phyloP scores from a whole-genome alignment of 2,329 filamentous ascomycete species.

The Capronia epimyces region DNA sequence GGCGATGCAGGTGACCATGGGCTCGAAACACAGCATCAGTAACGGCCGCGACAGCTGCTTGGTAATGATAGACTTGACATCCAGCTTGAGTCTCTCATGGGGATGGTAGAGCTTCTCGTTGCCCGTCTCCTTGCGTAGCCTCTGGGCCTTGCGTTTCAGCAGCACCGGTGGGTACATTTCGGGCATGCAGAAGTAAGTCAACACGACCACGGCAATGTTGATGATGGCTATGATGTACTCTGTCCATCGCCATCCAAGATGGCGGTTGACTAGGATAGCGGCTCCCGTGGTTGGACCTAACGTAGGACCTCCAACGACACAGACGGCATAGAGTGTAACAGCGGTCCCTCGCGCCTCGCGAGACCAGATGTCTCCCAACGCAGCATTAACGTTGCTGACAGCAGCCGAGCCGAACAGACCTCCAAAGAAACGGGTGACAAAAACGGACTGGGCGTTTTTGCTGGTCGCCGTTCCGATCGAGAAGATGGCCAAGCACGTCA shows the following conservation, averaged over 20 bases:
- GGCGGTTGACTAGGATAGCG: constrained; percentile 33
- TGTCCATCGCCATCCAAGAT: constrained; percentile 45
- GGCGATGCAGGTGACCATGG: constrained; percentile 44
- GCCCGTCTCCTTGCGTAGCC: constrained; percentile 37
- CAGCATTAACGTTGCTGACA: constrained; percentile 41
- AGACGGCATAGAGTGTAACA: constrained; percentile 38
- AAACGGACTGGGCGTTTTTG: constrained; percentile 35
- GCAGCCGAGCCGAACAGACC: constrained; percentile 44
- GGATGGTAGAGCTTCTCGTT: constrained; percentile 42
- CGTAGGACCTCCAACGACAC: constrained; percentile 40
- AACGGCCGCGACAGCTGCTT: constrained; percentile 42
- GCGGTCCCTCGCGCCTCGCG: constrained; percentile 37
- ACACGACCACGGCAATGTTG: constrained; percentile 31
- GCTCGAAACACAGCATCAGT: constrained; percentile 45
- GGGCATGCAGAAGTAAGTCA: constrained; percentile 35
- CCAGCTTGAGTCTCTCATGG: constrained; percentile 42
- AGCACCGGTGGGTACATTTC: constrained; percentile 40
- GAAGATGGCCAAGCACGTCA: constrained; percentile 42
- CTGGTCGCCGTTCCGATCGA: constrained; percentile 44
- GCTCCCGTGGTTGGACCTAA: constrained; percentile 42
- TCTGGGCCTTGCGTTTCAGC: constrained; percentile 37
- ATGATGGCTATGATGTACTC: constrained; percentile 43
- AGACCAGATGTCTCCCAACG: constrained; percentile 42
- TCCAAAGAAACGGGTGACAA: constrained; percentile 43
- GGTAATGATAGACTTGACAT: constrained; percentile 38